These are phyloP conservation scores for Oryza brachyantha DNA, from an alignment of 176 grass and related monocot species.

Conservation along the genomic window DNA sequence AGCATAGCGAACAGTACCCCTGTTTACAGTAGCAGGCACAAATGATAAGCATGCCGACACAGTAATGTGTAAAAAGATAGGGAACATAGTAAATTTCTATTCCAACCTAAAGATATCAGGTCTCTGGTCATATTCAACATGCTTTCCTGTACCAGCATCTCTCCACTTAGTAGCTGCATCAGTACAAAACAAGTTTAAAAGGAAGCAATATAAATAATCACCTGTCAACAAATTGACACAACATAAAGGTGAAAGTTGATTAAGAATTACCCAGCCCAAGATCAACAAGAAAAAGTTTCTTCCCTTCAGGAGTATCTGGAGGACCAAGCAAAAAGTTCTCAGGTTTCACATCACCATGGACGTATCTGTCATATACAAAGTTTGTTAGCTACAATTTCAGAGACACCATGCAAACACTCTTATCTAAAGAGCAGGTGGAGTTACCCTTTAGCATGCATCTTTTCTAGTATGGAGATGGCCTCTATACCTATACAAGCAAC, in stretches of 20 bases:
- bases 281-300: slow-evolving; percentile 99
- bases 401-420: neutral
- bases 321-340: slow-evolving; percentile 97
- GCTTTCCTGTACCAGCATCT: slow-evolving; percentile 50
- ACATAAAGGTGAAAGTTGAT: slow-evolving; percentile 23
- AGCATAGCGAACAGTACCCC: slow-evolving; percentile 94
- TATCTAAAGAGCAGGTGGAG: slow-evolving; percentile 25
- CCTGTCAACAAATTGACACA: neutral
- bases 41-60: slow-evolving; percentile 13
- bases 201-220: slow-evolving; percentile 30
- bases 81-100: neutral
- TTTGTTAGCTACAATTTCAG: slow-evolving; percentile 30
- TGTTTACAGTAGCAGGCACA: slow-evolving; percentile 34
- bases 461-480: slow-evolving; percentile 91
- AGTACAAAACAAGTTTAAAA: slow-evolving; percentile 23
- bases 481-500: slow-evolving; percentile 98
- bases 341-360: slow-evolving; percentile 94
- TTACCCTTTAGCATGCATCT: slow-evolving; percentile 96
- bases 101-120: slow-evolving; percentile 77
- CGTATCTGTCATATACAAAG: slow-evolving; percentile 65
- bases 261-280: slow-evolving; percentile 90
- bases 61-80: slow-evolving; percentile 15
- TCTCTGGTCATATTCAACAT: slow-evolving; percentile 62
- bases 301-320: slow-evolving; percentile 73
- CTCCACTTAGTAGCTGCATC: slow-evolving; percentile 79